Evolutionary conservation across 345 rosid species (phyloP), one percentile per base, ranked within the genome.

Genomic region (Lumnitzera littorea): DNA sequence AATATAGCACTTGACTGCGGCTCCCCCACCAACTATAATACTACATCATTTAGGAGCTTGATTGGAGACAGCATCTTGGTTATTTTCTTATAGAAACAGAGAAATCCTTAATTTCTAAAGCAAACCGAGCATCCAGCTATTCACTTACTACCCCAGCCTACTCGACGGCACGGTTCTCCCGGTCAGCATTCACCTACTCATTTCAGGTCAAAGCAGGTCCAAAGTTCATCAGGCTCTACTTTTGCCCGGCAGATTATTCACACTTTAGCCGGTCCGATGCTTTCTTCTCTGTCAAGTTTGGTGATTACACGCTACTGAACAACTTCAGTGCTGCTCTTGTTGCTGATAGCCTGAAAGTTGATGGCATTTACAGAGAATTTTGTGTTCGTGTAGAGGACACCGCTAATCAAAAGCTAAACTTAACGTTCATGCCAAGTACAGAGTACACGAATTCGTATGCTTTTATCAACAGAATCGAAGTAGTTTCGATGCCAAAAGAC

Each of bases 391-490:
- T 76, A 0, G 20, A 4, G 14, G 69, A 20, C n/a, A 20, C 20
- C 20, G 20, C 51, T 12, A 17, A 36, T 8, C 58, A 61, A 15
- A 12, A 3, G 15, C 59, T 80, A 46, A 23, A 63, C 27, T 0
- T 76, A 15, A 69, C 65, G 0, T 80, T 76, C 24, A 11, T 48
- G 12, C 79, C 84, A 8, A 29, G 46, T 12, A 20, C 43, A 20
- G 13, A 13, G 11, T 24, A 61, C 53, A 25, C 69, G 1, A 53
- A 31, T 24, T 66, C 77, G 9, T 69, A 53, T 15, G 81, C 79
- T 1, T 76, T 76, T 20, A 55, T 80, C 14, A 76, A 80, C 15
- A 81, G 78, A 10, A 69, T 80, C 13, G 84, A 80, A 67, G 55
- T 74, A 0, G 79, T 74, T 29, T 72, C 83, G 55, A 73, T 73